Evolutionary conservation across 2,329 filamentous ascomycete species (phyloP).

Genomic region (Aspergillus versicolor): DNA sequence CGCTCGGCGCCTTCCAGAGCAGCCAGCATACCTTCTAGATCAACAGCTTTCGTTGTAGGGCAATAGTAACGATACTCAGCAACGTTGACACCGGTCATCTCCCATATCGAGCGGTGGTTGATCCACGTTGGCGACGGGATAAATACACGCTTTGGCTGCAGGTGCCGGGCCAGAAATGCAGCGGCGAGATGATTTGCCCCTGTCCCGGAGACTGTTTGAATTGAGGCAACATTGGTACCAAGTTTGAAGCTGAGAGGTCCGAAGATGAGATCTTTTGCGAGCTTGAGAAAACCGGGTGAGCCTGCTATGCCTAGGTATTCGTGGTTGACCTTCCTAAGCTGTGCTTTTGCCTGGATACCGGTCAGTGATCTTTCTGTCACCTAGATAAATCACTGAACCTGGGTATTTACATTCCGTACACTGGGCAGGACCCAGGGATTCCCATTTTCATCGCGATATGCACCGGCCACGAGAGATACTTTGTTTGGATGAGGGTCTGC

Average conservation of each 20-base stretch:
- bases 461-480: conserved; percentile 85
- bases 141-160: conserved; percentile 71
- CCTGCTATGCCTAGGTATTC: conserved; percentile 96
- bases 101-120: conserved; percentile 95
- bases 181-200: conserved; percentile 90
- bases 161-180: conserved; percentile 87
- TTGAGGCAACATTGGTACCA: conserved; percentile 55
- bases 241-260: conserved; percentile 35
- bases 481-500: conserved; percentile 57
- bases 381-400: rapidly evolving
- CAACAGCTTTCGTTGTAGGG: conserved; percentile 49
- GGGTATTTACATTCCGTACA: conserved; percentile 75
- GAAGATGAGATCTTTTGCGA: conserved; percentile 84
- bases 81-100: conserved; percentile 68
- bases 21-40: conserved; percentile 62
- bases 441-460: conserved; percentile 85
- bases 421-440: conserved; percentile 94
- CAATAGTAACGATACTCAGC: conserved; percentile 91
- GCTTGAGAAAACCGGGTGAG: conserved; percentile 74
- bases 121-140: conserved; percentile 94
- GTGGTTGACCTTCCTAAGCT: conserved; percentile 50
- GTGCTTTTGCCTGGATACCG: too few relatives aligned
- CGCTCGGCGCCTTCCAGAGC: conserved; percentile 81
- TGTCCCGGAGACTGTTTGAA: conserved; percentile 95
- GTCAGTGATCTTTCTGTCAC: too few relatives aligned